Evolutionary conservation across 768 basidiomycete species (phyloP).

Genomic region (Russula vinacea): DNA sequence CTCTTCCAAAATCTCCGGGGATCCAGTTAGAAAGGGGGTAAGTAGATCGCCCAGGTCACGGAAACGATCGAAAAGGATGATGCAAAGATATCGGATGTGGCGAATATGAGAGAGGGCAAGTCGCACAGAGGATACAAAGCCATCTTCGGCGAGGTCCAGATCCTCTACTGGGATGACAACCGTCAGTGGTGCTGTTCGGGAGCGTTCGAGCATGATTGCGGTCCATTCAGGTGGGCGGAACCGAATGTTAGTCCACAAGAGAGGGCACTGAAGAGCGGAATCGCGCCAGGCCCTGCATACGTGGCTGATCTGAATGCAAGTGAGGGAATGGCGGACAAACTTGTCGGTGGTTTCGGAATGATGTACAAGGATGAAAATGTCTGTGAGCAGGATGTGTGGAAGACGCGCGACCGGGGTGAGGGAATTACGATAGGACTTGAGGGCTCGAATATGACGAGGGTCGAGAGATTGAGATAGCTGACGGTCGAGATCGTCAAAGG

Average conservation of each 20-base stretch:
- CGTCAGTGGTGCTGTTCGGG: slow-evolving; percentile 19
- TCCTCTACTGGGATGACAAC: background rate
- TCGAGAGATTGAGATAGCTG: background rate
- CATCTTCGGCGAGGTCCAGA: background rate
- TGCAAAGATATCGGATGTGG: slow-evolving; percentile 23
- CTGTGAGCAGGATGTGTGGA: slow-evolving; percentile 20
- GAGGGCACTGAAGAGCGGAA: slow-evolving; percentile 24
- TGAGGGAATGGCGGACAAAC: background rate
- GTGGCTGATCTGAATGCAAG: slow-evolving; percentile 23
- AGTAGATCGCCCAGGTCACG: slow-evolving; percentile 7
- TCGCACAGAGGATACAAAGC: slow-evolving; percentile 10
- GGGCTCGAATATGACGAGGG: background rate
- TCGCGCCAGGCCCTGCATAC: slow-evolving; percentile 28
- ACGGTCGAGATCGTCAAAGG: slow-evolving; percentile 10
- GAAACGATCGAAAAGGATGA: background rate
- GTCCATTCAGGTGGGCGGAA: slow-evolving; percentile 25
- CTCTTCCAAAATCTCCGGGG: slow-evolving; percentile 16
- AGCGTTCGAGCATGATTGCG: slow-evolving; percentile 22
- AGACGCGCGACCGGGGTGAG: slow-evolving; percentile 24
- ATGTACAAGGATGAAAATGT: slow-evolving; percentile 26
- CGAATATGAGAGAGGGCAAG: slow-evolving; percentile 23
- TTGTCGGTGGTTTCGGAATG: background rate
- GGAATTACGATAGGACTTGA: slow-evolving; percentile 18
- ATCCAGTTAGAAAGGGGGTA: background rate
- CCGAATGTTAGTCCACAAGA: slow-evolving; percentile 26